A percentile compares a stretch with the other conserved stretches of the same genome.
Conservation (phyloP, 1,139 yeast species). For the Sugiyamaella xylanicola region DNA sequence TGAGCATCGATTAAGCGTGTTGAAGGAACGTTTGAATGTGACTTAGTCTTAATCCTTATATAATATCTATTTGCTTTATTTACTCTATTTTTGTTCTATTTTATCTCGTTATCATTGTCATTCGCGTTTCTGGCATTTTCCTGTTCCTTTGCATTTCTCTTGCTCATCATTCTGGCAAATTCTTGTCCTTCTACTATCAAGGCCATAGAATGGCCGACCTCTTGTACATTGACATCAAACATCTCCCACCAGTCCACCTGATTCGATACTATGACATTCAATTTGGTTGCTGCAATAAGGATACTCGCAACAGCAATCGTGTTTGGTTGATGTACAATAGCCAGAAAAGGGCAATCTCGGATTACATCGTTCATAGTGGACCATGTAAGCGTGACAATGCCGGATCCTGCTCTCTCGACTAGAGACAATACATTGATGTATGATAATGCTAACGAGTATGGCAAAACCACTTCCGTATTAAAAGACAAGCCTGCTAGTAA, state of each 20-base stretch:
- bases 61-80: neutral
- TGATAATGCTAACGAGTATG: slow-evolving; percentile 33
- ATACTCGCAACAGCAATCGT: slow-evolving; percentile 36
- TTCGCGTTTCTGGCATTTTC: slow-evolving; percentile 9
- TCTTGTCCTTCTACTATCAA: slow-evolving; percentile 27
- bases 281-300: slow-evolving; percentile 30
- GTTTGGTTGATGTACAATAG: slow-evolving; percentile 35
- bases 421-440: slow-evolving; percentile 31
- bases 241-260: slow-evolving; percentile 37
- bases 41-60: too few species aligned
- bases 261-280: slow-evolving; percentile 21
- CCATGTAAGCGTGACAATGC: slow-evolving; percentile 31
- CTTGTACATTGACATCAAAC: slow-evolving; percentile 37
- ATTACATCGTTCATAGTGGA: slow-evolving; percentile 32
- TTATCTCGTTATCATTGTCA: neutral
- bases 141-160: slow-evolving; percentile 25
- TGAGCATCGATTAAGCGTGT: slow-evolving; percentile 51
- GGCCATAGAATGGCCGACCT: slow-evolving; percentile 33
- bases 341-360: slow-evolving; percentile 26
- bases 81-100: neutral
- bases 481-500: slow-evolving; percentile 29
- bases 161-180: slow-evolving; percentile 1
- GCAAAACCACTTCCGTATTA: slow-evolving; percentile 32
- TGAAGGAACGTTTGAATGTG: slow-evolving; percentile 37
- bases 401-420: slow-evolving; percentile 12